Evolutionary conservation across 2,329 filamentous ascomycete genomes (phyloP).

Genomic region (Pseudogymnoascus sp.): DNA sequence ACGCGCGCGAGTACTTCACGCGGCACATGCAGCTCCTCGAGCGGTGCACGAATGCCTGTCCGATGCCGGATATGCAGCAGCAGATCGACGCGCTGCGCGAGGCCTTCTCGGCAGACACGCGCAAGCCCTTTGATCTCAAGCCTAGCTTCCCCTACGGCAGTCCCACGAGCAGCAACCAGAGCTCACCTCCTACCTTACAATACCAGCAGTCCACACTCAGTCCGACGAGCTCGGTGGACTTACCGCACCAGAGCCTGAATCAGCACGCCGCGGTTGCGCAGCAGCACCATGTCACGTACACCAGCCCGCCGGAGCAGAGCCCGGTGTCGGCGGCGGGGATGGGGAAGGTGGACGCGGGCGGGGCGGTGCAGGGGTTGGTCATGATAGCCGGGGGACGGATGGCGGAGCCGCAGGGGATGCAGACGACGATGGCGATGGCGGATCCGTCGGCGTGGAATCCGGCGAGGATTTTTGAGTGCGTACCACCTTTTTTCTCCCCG

Average conservation of each 20-base stretch:
- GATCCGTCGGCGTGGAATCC: slow-evolving; percentile 74
- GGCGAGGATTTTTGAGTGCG: slow-evolving; percentile 82
- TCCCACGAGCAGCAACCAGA: slow-evolving; percentile 36
- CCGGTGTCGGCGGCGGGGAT: slow-evolving; percentile 66
- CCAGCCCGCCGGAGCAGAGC: slow-evolving; percentile 38
- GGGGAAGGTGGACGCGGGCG: slow-evolving; percentile 66
- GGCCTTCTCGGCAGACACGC: slow-evolving; percentile 80
- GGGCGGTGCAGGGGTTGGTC: slow-evolving; percentile 61
- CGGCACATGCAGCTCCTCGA: slow-evolving; percentile 92
- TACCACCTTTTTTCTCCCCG: slow-evolving; percentile 18
- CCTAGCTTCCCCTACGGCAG: slow-evolving; percentile 80
- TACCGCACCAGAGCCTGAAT: slow-evolving; percentile 34
- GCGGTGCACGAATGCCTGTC: slow-evolving; percentile 72
- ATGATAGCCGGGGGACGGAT: slow-evolving; percentile 68
- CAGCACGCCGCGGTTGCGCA: slow-evolving; percentile 30
- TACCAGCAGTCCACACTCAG: slow-evolving; percentile 21
- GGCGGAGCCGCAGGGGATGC: slow-evolving; percentile 47
- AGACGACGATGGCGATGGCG: slow-evolving; percentile 49
- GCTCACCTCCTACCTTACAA: slow-evolving; percentile 19
- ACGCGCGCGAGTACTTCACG: slow-evolving; percentile 82
- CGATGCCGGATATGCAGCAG: slow-evolving; percentile 80
- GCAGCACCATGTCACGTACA: slow-evolving; percentile 58
- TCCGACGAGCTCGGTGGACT: slow-evolving; percentile 23
- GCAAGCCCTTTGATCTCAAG: slow-evolving; percentile 82
- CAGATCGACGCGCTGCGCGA: slow-evolving; percentile 84